Evolutionary conservation across 805 yeast genomes (phyloP), one percentile per base, ranked within the genome.

Genomic region (Saturnispora hagleri): DNA sequence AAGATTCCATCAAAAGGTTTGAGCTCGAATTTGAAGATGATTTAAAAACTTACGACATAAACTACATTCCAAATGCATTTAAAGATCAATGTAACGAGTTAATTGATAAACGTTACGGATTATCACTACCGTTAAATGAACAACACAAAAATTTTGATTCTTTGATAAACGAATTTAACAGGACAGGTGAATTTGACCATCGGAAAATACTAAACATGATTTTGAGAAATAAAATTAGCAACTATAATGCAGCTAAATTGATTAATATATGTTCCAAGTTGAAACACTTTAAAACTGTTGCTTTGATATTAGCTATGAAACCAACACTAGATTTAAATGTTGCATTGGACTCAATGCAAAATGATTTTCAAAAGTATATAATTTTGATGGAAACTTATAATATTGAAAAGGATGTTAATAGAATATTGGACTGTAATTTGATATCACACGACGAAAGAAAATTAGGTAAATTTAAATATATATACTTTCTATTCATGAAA

Each of bases 11-110:
- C 4, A 18, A 41, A 20, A 22, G n/a, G 18, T 47, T 47, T 17
- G 49, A 47, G 28, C 24, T 47, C 3, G 49, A 47, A 28, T 47
- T 47, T 17, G 36, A 47, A 47, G 49, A 47, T 6, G 49, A 47
- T 6, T 18, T 40, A n/a, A 36, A 26, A 26, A 22, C 8, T 41
- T 41, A 41, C 24, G 44, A 41, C 15, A 22, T 41, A 41, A 10
- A 22, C 4, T 5, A 18, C 26, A 24, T 41, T 41, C 42, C 42
- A 18, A 17, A 38, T 38, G 42, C 20, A 38, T 18, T 38, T 8
- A 38, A 38, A 20, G 17, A 12, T 18, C 42, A 38, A 38, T 38
- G 42, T 10, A 10, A 5, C 9, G 35, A 47, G 12, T 38, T n/a
- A 34, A 28, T 26, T 26, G 43, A 40, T 47, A 18, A 17, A 28